These are phyloP conservation scores for Penicillium salamii DNA, from an alignment of 495 filamentous ascomycete genomes.

Conservation along the genomic window DNA sequence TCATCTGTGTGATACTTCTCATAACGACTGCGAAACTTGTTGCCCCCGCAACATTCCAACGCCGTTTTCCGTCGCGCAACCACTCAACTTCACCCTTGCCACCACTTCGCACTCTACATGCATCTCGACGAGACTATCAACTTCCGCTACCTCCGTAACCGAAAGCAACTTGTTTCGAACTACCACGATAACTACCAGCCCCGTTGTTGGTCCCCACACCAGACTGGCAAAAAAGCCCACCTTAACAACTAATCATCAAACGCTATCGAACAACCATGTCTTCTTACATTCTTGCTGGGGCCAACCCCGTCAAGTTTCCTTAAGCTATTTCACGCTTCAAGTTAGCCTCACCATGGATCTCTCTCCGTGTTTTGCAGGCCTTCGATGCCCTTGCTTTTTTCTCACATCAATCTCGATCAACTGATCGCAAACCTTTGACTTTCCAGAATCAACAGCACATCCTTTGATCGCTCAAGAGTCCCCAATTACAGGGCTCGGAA, in stretches of 20 bases:
- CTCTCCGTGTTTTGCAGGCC: constrained; percentile 32
- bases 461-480: background rate
- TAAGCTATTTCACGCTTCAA: constrained; percentile 27
- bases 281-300: constrained; percentile 19
- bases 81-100: constrained; percentile 4
- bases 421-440: constrained; percentile 1
- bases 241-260: constrained; percentile 1
- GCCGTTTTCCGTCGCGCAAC: constrained; percentile 23
- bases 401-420: constrained; percentile 1
- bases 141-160: background rate
- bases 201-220: background rate
- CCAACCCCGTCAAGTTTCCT: constrained; percentile 26
- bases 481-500: background rate
- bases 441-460: background rate
- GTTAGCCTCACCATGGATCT: constrained; percentile 36
- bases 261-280: constrained; percentile 24
- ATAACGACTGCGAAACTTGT: background rate
- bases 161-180: background rate
- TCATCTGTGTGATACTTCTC: background rate
- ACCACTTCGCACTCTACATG: background rate
- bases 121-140: constrained; percentile 2
- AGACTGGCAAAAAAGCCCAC: constrained; percentile 5
- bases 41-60: constrained; percentile 12
- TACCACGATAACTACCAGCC: background rate
- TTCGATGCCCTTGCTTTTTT: constrained; percentile 28